Conservation (phyloP, 2,329 filamentous ascomycete species). For the Diplodia mutila region DNA sequence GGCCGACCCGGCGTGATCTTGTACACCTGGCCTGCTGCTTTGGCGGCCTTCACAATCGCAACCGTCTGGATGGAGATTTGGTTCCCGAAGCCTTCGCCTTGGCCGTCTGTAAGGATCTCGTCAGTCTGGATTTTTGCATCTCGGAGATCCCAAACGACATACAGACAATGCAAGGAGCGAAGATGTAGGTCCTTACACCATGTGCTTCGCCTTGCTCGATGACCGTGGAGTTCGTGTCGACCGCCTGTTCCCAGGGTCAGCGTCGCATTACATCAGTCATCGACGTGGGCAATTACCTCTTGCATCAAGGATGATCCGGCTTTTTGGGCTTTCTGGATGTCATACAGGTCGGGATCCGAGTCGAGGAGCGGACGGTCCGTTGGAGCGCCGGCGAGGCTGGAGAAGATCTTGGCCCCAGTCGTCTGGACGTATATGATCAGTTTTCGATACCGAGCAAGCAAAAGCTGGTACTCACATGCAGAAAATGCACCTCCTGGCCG, state of each 20-base stretch:
- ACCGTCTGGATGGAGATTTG: constrained; percentile 57
- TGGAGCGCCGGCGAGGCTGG: constrained; percentile 50
- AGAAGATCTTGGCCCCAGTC: constrained; percentile 58
- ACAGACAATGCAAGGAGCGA: constrained; percentile 59
- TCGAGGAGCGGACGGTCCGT: constrained; percentile 50
- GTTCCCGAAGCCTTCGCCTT: constrained; percentile 57
- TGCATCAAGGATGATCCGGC: constrained; percentile 32
- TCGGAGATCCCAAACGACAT: neutral
- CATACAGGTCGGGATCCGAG: constrained; percentile 49
- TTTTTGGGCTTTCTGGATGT: constrained; percentile 47
- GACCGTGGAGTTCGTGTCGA: constrained; percentile 48
- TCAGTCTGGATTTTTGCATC: neutral
- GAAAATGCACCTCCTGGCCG: constrained; percentile 52
- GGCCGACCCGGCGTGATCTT: constrained; percentile 46
- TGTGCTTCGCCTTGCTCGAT: constrained; percentile 49
- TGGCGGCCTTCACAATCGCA: constrained; percentile 53
- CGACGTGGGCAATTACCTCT: constrained; percentile 28
- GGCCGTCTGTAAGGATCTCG: constrained; percentile 36
- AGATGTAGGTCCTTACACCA: constrained; percentile 57
- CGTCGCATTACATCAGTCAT: neutral
- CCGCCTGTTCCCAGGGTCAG: constrained; percentile 37
- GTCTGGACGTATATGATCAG: constrained; percentile 35
- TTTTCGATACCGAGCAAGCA: neutral
- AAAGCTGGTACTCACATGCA: constrained; percentile 38
- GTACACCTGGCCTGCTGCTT: constrained; percentile 46